Percentiles rank a stretch among this genome's conserved stretches.
These are phyloP conservation scores for Thelonectria discophora DNA, from an alignment of 2,329 filamentous ascomycete species.

Conservation along the genomic window DNA sequence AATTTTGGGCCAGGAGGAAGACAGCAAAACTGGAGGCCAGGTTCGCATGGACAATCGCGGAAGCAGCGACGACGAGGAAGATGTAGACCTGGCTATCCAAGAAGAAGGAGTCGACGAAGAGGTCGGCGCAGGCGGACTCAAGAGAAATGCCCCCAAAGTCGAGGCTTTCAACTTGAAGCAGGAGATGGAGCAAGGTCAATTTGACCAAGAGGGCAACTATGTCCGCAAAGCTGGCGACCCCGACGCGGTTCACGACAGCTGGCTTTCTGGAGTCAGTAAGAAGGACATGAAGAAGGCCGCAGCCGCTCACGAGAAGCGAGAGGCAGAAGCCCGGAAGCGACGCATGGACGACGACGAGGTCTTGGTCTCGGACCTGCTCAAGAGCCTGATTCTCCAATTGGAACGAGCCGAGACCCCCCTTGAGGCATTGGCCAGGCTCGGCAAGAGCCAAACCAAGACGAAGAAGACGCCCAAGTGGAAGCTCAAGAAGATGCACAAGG, in stretches of 20 bases:
- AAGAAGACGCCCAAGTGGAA: conserved; percentile 71
- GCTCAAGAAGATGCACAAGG: conserved; percentile 71
- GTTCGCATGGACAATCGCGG: conserved; percentile 68
- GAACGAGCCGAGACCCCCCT: conserved; percentile 86
- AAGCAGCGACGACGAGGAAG: conserved; percentile 71
- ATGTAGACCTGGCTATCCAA: conserved; percentile 74
- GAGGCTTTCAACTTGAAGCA: conserved; percentile 95
- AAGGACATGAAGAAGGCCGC: conserved; percentile 91
- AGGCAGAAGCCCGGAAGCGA: conserved; percentile 76
- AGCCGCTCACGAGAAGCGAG: conserved; percentile 85
- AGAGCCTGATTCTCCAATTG: conserved; percentile 74
- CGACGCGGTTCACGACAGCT: conserved; percentile 88
- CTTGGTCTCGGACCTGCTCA: conserved; percentile 77
- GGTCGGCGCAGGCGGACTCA: conserved; percentile 87
- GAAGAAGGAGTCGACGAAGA: conserved; percentile 87
- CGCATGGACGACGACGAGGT: conserved; percentile 79
- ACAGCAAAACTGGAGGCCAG: conserved; percentile 77
- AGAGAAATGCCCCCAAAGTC: conserved; percentile 90
- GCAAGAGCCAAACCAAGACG: conserved; percentile 71
- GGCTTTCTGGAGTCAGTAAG: conserved; percentile 92
- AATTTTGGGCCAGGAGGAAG: conserved; percentile 82
- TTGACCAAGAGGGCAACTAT: conserved; percentile 91
- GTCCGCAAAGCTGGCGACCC: conserved; percentile 89
- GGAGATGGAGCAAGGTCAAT: conserved; percentile 91
- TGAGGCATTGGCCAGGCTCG: conserved; percentile 85